Base-by-base conservation (phyloP, 306 rosid genomes). In the Lablab purpureus region DNA sequence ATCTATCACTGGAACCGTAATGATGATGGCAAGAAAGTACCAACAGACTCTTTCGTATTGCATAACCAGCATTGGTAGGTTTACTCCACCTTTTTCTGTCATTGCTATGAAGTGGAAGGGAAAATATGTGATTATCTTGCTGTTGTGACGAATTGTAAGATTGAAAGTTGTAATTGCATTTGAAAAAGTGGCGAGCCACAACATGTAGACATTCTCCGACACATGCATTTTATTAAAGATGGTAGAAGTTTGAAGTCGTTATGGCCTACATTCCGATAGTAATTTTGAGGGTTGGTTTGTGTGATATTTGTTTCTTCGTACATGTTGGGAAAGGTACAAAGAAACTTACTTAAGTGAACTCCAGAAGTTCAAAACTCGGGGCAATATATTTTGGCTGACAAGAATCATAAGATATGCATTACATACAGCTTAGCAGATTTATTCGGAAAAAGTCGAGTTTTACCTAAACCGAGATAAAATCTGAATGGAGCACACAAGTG, bases 1-100 rank as follows among this genome's bases (percentile, higher is more conserved):
- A 12, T 93, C 50, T 96, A 96, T 85, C 98, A 93, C 69, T 96
- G 99, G 99, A 96, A 93, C 82, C 99, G 99, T 77, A 96, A 96
- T 51, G 99, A 93, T 21, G 97, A 90, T 0, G 98, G 99, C 86
- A 96, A 91, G 90, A 96, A 87, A 86, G 80, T 82, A 7, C 78
- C 88, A 23, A 87, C 87, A 1, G 96, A 93, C 19, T 82, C 94
- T 13, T 91, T 96, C 62, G 67, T 89, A 43, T 77, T 96, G 87
- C 89, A 75, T 87, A 93, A 91, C 81, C 99, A 96, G 79, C 88
- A 91, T 86, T 96, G 98, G 99, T 93, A 75, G 72, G 97, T 85
- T 55, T 25, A 17, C 37, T 77, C 77, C 34, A 63, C 77, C 80
- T 40, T 73, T 80, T 41, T 52, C 28, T 54, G 70, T 55, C 58